These are phyloP conservation scores for Nakaseomyces bracarensis DNA, from an alignment of 1,139 yeast genomes.

Conservation along the genomic window DNA sequence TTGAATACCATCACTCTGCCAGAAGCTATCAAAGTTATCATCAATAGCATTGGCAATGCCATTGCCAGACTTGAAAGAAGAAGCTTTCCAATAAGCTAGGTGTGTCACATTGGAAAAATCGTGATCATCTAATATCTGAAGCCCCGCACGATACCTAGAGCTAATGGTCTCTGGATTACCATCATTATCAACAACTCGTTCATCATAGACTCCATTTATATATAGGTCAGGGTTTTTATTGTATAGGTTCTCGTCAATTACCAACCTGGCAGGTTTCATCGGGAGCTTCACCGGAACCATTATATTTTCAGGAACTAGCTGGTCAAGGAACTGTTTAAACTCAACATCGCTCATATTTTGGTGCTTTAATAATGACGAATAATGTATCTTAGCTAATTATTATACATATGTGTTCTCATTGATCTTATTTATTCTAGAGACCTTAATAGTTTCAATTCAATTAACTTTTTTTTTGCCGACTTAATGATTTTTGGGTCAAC, in stretches of 20 bases:
- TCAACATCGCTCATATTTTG: constrained; percentile 6
- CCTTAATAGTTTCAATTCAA: too few relatives aligned
- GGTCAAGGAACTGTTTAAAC: constrained; percentile 7
- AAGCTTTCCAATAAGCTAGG: constrained; percentile 78
- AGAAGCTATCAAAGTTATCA: constrained; percentile 64
- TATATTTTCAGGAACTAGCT: constrained; percentile 14
- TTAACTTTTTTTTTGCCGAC: too few relatives aligned
- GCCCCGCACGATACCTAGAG: constrained; percentile 18
- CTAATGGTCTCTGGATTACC: constrained; percentile 14
- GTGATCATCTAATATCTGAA: constrained; percentile 20
- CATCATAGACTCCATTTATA: constrained; percentile 17
- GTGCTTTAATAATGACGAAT: neutral
- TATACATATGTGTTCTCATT: too few relatives aligned
- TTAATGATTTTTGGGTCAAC: too few relatives aligned
- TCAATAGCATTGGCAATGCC: constrained; percentile 66
- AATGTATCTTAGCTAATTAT: too few relatives aligned
- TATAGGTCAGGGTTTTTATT: constrained; percentile 12
- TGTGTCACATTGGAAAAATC: constrained; percentile 58
- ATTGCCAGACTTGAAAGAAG: constrained; percentile 65
- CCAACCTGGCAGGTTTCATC: constrained; percentile 7
- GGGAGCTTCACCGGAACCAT: constrained; percentile 13
- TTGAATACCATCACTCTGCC: constrained; percentile 97
- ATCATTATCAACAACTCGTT: constrained; percentile 11
- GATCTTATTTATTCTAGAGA: too few relatives aligned
- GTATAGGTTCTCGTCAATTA: constrained; percentile 17